These are phyloP conservation scores for Macrolepiota fuliginosa DNA, from an alignment of 768 basidiomycete genomes.

Conservation along the genomic window DNA sequence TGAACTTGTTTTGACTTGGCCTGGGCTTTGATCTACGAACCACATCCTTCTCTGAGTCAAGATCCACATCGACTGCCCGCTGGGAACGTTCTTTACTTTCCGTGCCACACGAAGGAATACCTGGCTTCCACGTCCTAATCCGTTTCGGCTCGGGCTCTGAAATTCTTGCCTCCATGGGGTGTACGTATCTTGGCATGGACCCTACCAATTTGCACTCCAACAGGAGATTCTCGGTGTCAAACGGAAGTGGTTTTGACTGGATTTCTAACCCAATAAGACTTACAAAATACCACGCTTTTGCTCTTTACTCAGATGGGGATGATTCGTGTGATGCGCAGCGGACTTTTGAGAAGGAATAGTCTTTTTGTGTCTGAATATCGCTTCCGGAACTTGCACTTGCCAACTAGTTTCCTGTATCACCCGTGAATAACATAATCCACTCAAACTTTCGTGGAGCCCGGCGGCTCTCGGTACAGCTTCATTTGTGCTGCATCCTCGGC, in stretches of 20 bases:
- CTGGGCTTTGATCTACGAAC: not conserved
- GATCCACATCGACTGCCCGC: not conserved
- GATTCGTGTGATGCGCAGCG: constrained; percentile 3
- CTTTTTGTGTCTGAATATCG: not conserved
- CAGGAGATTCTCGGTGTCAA: not conserved
- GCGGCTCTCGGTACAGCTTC: not conserved
- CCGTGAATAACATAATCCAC: not conserved
- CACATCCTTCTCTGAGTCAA: not conserved
- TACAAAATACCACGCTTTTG: not conserved
- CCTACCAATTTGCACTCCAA: not conserved
- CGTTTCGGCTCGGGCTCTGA: not conserved
- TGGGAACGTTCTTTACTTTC: not conserved
- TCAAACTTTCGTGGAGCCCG: not conserved
- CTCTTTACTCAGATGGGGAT: not conserved
- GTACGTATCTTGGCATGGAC: not conserved
- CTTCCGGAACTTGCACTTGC: not conserved
- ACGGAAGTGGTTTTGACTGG: not conserved
- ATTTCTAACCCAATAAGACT: not conserved
- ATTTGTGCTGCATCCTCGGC: not conserved
- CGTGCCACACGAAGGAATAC: not conserved
- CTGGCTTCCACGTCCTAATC: not conserved
- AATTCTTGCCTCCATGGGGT: not conserved
- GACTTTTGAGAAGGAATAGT: not conserved
- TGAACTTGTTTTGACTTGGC: not conserved
- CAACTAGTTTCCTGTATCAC: not conserved